Conservation (phyloP, 805 yeast species). For the Pichia heedii region DNA sequence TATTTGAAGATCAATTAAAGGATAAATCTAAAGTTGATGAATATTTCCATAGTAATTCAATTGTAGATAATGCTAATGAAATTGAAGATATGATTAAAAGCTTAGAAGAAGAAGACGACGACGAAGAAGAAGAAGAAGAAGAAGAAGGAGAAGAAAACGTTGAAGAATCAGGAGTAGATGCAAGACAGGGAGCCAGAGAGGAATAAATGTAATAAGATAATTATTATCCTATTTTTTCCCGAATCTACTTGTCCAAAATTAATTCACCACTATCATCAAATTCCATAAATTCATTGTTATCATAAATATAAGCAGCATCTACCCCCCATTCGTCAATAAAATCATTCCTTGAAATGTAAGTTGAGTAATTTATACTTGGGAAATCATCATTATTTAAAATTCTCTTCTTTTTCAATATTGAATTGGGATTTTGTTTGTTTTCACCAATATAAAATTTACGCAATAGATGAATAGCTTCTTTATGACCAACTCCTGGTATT, state of each 20-base stretch:
- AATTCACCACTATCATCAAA: conserved; percentile 12
- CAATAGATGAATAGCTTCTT: conserved; percentile 74
- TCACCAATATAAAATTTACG: conserved; percentile 80
- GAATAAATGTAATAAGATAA: no score
- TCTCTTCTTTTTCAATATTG: conserved; percentile 64
- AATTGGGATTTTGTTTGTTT: conserved; percentile 77
- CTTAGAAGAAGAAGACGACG: neutral
- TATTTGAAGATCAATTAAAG: conserved; percentile 13
- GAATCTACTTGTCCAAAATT: neutral
- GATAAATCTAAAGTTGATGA: conserved; percentile 14
- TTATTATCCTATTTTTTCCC: no score
- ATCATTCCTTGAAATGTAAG: conserved; percentile 42
- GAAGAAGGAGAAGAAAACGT: no score
- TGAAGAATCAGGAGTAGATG: no score
- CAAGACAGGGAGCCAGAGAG: no score
- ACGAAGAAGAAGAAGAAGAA: no score
- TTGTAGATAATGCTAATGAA: conserved; percentile 21
- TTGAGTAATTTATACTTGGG: conserved; percentile 49
- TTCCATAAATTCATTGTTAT: conserved; percentile 18
- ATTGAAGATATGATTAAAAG: conserved; percentile 12
- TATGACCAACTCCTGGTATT: conserved; percentile 69
- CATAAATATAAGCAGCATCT: conserved; percentile 22
- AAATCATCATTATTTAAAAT: conserved; percentile 46
- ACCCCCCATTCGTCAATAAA: conserved; percentile 45
- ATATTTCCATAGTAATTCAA: conserved; percentile 20